phyloP scores from a whole-genome alignment of 495 filamentous ascomycete species.

The Copromyces sp. region DNA sequence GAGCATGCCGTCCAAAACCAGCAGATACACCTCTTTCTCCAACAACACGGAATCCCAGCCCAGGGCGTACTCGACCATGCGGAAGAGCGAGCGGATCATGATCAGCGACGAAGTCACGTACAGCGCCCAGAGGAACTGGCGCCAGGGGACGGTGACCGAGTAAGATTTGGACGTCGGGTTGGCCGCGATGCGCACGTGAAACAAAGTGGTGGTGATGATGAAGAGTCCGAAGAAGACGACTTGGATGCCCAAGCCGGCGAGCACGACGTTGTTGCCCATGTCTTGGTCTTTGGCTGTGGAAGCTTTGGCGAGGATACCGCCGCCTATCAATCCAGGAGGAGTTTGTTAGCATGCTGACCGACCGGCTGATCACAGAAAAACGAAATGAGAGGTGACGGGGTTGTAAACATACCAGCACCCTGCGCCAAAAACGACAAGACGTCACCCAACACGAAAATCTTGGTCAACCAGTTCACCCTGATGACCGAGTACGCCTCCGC shows the following conservation, averaged over 20 bases:
- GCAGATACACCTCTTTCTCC: conserved; percentile 11
- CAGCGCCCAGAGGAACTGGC: conserved; percentile 37
- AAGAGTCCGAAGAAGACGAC: conserved; percentile 46
- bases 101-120: conserved; percentile 47
- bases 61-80: conserved; percentile 48
- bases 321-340: conserved; percentile 2
- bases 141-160: conserved; percentile 26
- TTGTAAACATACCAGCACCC: conserved; percentile 12
- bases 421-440: conserved; percentile 33
- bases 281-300: conserved; percentile 7
- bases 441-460: conserved; percentile 35
- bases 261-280: conserved; percentile 34
- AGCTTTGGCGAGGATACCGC: conserved; percentile 28
- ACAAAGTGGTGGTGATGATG: conserved; percentile 33
- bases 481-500: conserved; percentile 32
- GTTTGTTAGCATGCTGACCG: background rate
- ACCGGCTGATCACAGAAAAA: no score
- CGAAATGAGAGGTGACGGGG: no score
- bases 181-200: conserved; percentile 18
- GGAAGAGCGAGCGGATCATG: conserved; percentile 49
- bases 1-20: conserved; percentile 12
- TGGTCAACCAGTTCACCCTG: conserved; percentile 36
- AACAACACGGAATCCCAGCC: conserved; percentile 10
- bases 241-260: conserved; percentile 39
- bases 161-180: conserved; percentile 1